Conservation (phyloP, 805 yeast species). For the Pichia cephalocereana region DNA sequence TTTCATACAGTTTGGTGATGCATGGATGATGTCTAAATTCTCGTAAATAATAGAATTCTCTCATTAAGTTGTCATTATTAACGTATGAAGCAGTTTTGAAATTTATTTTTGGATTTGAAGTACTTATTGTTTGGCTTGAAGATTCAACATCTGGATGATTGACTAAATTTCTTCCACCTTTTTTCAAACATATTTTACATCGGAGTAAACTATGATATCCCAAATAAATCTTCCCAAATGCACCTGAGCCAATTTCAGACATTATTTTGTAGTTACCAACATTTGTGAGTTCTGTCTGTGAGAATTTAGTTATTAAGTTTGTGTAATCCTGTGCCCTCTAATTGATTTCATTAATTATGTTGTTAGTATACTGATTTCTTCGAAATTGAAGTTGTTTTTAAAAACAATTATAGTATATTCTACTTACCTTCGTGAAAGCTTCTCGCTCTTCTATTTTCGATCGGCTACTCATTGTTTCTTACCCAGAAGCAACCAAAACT, state of each 20-base stretch:
- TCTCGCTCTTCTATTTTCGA: slow-evolving; percentile 23
- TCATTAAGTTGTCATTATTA: slow-evolving; percentile 69
- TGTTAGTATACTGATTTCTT: too few species aligned
- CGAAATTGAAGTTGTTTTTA: too few species aligned
- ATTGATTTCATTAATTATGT: background rate
- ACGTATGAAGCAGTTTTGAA: background rate
- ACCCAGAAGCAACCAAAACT: background rate
- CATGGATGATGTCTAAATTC: slow-evolving; percentile 70
- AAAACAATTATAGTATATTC: too few species aligned
- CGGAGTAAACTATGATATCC: slow-evolving; percentile 72
- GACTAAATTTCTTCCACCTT: slow-evolving; percentile 34
- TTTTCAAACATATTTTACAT: slow-evolving; percentile 75
- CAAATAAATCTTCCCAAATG: slow-evolving; percentile 85
- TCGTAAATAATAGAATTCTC: slow-evolving; percentile 84
- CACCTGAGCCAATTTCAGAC: slow-evolving; percentile 79
- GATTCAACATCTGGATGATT: background rate
- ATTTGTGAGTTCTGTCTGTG: slow-evolving; percentile 38
- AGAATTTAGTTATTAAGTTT: slow-evolving; percentile 28
- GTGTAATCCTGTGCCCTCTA: slow-evolving; percentile 28
- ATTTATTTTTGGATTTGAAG: slow-evolving; percentile 18
- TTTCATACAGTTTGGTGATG: slow-evolving; percentile 78
- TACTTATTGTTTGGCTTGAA: slow-evolving; percentile 12
- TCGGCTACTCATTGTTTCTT: slow-evolving; percentile 15
- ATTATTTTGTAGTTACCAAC: slow-evolving; percentile 76
- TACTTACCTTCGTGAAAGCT: slow-evolving; percentile 20